Percentiles rank a stretch among this genome's conserved stretches.
Evolutionary conservation across 176 grass and related monocot species (phyloP).

Genomic region (Rhynchospora breviuscula): DNA sequence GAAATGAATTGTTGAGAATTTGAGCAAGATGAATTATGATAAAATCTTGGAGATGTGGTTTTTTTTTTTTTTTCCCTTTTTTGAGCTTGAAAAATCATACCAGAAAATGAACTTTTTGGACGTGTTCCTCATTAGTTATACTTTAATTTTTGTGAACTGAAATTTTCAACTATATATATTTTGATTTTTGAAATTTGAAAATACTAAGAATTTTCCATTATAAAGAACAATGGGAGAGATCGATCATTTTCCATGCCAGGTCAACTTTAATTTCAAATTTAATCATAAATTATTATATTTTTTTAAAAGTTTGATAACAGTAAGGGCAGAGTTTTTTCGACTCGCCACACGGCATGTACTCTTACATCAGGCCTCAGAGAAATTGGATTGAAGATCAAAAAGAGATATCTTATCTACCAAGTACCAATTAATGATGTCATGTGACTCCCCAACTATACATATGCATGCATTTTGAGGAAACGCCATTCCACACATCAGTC

Average conservation of each 20-base stretch:
- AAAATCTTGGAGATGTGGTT: not conserved
- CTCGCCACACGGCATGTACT: not conserved
- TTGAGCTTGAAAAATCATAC: not conserved
- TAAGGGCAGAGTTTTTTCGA: not conserved
- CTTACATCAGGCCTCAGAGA: not conserved
- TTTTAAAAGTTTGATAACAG: not conserved
- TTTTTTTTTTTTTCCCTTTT: not conserved
- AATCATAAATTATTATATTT: not conserved
- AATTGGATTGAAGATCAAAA: not conserved
- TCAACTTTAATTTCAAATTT: not conserved
- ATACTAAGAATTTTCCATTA: not conserved
- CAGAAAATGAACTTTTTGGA: not conserved
- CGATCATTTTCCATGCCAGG: not conserved
- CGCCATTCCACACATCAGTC: not conserved
- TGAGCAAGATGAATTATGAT: not conserved
- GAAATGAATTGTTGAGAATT: not conserved
- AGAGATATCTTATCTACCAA: not conserved
- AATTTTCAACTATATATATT: not conserved
- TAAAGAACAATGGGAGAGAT: not conserved
- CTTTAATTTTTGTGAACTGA: not conserved
- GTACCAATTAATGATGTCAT: slow-evolving; percentile 10
- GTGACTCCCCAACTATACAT: not conserved
- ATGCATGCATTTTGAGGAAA: not conserved
- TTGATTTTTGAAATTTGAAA: not conserved
- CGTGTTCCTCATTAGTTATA: not conserved